Base-by-base conservation (phyloP, 306 rosid genomes). In the Cicer bijugum region DNA sequence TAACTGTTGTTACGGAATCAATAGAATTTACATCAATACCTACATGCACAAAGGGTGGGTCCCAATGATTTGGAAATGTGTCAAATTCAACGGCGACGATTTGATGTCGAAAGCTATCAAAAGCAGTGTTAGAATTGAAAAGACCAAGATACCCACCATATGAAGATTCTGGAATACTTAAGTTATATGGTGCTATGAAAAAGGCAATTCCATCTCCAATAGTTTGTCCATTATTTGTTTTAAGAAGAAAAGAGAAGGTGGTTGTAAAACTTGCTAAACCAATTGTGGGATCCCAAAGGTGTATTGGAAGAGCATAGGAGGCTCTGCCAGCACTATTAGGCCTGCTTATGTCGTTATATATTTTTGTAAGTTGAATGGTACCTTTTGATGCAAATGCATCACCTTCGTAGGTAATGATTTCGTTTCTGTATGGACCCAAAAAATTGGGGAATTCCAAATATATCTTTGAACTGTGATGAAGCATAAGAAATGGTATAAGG, bases 41-140 rank as follows among this genome's bases (percentile, higher is more conserved):
- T 0, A 83, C 44, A 11, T 86, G 86, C 2, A 46, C 7, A 28
- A n/a, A 10, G 20, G 1, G 9, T 17, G 83, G 85, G 39, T 83
- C 83, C 83, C 81, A 86, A 1, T 16, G 28, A 43, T 83, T 83
- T 1, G 5, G 6, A 2, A 19, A 77, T 3, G 44, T 65, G 68
- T 83, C 87, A 1, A 86, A 86, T 61, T 86, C 88, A 4, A 86
- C 79, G 0, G 58, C 81, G 45, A 87, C 77, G 5, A 80, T 82
- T 1, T 71, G 79, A 12, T 59, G 57, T 0, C 0, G 16, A 4
- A 23, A 1, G 3, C 71, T 0, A 0, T 17, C 4, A 0, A 64
- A 11, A 8, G 83, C 81, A 9, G 45, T 11, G 1, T 16, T 7
- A 3, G 69, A 14, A 33, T 52, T 72, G 14, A 55, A 77, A 42